Evolutionary conservation across 805 yeast genomes (phyloP), one percentile per base, ranked within the genome.

Genomic region (Saccharomycopsis sp.): DNA sequence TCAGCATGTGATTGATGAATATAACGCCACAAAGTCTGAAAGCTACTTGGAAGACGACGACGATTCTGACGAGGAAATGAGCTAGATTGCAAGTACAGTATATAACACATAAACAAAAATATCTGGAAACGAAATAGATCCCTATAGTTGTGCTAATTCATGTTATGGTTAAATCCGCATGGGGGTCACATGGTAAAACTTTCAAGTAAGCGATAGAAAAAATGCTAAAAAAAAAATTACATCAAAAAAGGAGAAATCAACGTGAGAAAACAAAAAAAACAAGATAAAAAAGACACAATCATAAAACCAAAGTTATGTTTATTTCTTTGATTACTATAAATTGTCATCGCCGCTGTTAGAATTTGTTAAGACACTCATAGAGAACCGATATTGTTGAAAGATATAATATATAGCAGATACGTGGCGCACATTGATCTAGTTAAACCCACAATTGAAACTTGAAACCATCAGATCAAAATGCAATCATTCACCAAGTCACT

Each of bases 1-100:
- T 0, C 82, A 85, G 65, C 79, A 80, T 50, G 79, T 89, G 14
- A 86, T 92, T 52, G 87, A 84, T 51, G 94, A 88, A 66, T 92
- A 90, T 67, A 83, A 82, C 64, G 78, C 84, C 1, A 89, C 88
- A 34, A 88, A 84, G 65, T 74, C 81, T 18, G 84, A 83, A 54
- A 63, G 67, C 20, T 74, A 73, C 56, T 61, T 75, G 50, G 75
- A 44, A 16, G 48, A 44, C 18, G 48, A 44, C 4, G 48, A 44
- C 21, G 48, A 44, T 44, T 29, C 37, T 29, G 37, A 29, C 37
- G 48, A 44, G 16, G 48, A 44, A 16, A 44, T 44, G 48, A 44
- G 48, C 21, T 44, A 18, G 21, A n/a, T 12, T 44, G 12, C 12
- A 29, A 29, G 12, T 29, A 29, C 37, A 29, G n/a, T 12, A 29